Conservation (phyloP, 2,329 filamentous ascomycete species). For the Thelonectria rubi region DNA sequence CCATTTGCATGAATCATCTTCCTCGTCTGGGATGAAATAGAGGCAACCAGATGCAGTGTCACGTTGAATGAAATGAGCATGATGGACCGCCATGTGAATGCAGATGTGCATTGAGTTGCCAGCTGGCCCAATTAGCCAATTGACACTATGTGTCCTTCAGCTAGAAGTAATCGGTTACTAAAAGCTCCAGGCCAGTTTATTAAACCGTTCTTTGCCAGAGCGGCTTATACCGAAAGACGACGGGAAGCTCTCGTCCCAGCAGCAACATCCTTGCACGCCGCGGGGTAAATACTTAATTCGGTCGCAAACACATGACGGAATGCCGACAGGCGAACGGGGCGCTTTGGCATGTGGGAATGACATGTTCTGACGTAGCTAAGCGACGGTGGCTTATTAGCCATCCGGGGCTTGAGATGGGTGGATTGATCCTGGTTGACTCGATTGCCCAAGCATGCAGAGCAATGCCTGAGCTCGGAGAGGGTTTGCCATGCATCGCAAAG, state of each 20-base stretch:
- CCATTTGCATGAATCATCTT: constrained; percentile 13
- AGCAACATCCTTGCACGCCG: background rate
- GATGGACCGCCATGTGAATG: background rate
- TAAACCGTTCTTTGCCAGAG: too few species aligned
- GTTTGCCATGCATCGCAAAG: too few species aligned
- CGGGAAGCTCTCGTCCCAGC: background rate
- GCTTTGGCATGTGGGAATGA: constrained; percentile 9
- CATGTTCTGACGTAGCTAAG: constrained; percentile 15
- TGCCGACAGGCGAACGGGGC: background rate
- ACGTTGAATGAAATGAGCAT: constrained; percentile 5
- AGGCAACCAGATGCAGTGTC: constrained; percentile 4
- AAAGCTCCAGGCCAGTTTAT: too few species aligned
- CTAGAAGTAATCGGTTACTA: too few species aligned
- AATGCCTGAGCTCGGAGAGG: too few species aligned
- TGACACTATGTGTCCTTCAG: too few species aligned
- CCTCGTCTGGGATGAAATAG: constrained; percentile 13
- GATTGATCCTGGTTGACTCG: too few species aligned
- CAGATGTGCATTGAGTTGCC: too few species aligned
- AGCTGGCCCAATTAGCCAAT: too few species aligned
- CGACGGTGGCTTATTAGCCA: background rate
- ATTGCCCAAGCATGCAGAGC: too few species aligned
- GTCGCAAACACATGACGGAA: constrained; percentile 5
- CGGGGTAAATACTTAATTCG: constrained; percentile 10
- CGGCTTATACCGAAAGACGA: background rate
- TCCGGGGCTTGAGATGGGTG: too few species aligned